Percentiles rank a stretch among this genome's conserved stretches.
These are phyloP conservation scores for Pleoardoris graminearum DNA, from an alignment of 2,329 filamentous ascomycete species.

Conservation along the genomic window DNA sequence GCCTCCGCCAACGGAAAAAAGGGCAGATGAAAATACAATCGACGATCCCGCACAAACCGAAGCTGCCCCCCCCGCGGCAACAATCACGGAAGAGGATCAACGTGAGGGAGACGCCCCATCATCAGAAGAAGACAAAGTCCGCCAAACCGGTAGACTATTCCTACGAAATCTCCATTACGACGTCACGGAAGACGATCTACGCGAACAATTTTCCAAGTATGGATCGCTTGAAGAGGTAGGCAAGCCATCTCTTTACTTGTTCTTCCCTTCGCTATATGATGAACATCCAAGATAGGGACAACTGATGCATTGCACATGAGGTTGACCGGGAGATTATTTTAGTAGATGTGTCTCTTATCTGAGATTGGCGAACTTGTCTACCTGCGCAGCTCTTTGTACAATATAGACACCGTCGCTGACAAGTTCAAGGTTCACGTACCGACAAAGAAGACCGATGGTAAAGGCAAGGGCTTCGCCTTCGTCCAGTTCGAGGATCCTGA, in stretches of 20 bases:
- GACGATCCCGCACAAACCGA: not conserved
- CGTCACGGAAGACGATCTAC: slow-evolving; percentile 75
- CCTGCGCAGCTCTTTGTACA: not conserved
- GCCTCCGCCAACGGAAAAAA: slow-evolving; percentile 8
- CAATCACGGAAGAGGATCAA: slow-evolving; percentile 14
- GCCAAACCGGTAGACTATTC: slow-evolving; percentile 77
- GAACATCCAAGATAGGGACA: slow-evolving; percentile 99
- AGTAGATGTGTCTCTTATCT: slow-evolving; percentile 99
- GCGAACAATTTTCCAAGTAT: slow-evolving; percentile 70
- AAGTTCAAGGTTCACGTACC: slow-evolving; percentile 78
- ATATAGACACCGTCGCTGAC: slow-evolving; percentile 14
- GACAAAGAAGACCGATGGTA: slow-evolving; percentile 67
- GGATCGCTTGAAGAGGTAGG: slow-evolving; percentile 88
- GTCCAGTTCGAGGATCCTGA: slow-evolving; percentile 75
- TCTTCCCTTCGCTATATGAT: slow-evolving; percentile 63
- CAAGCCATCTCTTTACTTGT: slow-evolving; percentile 25
- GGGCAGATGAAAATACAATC: slow-evolving; percentile 7
- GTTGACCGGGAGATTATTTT: slow-evolving; percentile 95
- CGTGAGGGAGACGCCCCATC: slow-evolving; percentile 45
- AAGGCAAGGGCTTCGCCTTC: slow-evolving; percentile 88
- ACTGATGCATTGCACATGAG: slow-evolving; percentile 95
- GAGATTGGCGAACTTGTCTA: slow-evolving; percentile 53
- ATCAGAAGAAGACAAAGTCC: slow-evolving; percentile 64
- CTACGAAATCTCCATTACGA: slow-evolving; percentile 86
- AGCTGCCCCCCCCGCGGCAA: not conserved